Conservation (phyloP, 306 rosid species). For the Begonia peltatifolia region DNA sequence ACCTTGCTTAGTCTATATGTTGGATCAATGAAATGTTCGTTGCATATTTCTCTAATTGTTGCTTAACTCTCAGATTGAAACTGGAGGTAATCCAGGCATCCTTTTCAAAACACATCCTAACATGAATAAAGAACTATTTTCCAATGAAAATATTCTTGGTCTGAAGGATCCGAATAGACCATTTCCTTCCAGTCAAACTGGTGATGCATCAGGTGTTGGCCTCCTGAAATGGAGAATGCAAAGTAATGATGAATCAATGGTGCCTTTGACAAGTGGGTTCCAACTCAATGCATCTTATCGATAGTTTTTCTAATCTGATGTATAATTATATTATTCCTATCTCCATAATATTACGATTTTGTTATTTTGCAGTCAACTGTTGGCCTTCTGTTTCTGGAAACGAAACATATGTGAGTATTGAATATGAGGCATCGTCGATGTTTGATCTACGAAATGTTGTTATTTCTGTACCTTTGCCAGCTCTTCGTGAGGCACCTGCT, state of each 20-base stretch:
- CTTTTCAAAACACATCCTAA: slow-evolving; percentile 83
- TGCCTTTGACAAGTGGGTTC: slow-evolving; percentile 65
- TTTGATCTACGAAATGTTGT: slow-evolving; percentile 63
- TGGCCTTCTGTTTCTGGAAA: slow-evolving; percentile 89
- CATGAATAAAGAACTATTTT: slow-evolving; percentile 67
- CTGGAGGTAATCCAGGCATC: slow-evolving; percentile 54
- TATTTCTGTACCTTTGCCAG: slow-evolving; percentile 73
- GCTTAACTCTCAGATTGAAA: slow-evolving; percentile 42
- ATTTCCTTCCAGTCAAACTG: slow-evolving; percentile 72
- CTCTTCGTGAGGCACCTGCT: slow-evolving; percentile 75
- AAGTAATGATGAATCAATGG: slow-evolving; percentile 71
- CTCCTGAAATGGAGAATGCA: slow-evolving; percentile 89
- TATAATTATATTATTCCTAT: not conserved
- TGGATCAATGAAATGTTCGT: not conserved
- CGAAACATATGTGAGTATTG: slow-evolving; percentile 83
- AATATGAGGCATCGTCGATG: slow-evolving; percentile 73
- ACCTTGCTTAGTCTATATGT: too few species aligned
- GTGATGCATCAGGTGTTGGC: slow-evolving; percentile 76
- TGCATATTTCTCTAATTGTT: slow-evolving; percentile 4
- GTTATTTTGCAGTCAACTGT: slow-evolving; percentile 60
- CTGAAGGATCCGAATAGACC: slow-evolving; percentile 72
- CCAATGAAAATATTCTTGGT: slow-evolving; percentile 49
- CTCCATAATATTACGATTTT: slow-evolving; percentile 8
- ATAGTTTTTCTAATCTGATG: too few species aligned
- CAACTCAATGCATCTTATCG: not conserved